Base-by-base conservation (phyloP, 2,329 filamentous ascomycete species). In the Akanthomyces dipterigenus region DNA sequence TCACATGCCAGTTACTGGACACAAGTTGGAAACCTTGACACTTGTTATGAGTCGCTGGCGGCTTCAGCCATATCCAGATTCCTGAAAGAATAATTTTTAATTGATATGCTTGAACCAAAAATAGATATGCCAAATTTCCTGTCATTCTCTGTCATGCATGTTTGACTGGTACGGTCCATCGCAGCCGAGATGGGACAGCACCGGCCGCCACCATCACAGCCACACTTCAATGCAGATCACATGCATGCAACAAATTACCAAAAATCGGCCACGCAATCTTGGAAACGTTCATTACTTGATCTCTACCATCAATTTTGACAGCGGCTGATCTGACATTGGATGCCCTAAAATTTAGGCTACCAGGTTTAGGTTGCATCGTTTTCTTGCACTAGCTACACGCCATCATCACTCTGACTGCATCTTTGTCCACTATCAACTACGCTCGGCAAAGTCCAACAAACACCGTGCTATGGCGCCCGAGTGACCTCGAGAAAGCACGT, bases 311-410 rank as follows among this genome's bases (percentile, higher is more conserved):
- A 0, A 7, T 6, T 36, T 38, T 51, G 18, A 20, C 12, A 31
- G 20, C 8, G n/a, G 18, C 2, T 18, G 31, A 12, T 36, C 7
- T n/a, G 51, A 12, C 5, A n/a, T 11, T 49, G 22, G 46, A 16
- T 57, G 45, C 55, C 55, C 55, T 49, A 57, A 22, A 49, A 49
- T 1, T 42, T 40, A 57, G 55, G 55, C 55, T 20, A 34, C n/a
- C 45, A 43, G 49, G 16, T 49, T 49, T 40, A 42, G 55, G 16
- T 57, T 7, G 43, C 28, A 40, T 49, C 43, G 16, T 18, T 40
- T 57, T 40, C 55, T 40, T 49, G 49, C 43, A 40, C 36, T 38
- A 38, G 36, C 16, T 38, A 16, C 28, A 14, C n/a, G 20, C 43
- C 14, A 57, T 57, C 55, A 48, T 48, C 16, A 24, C 28, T 49